phyloP scores from a whole-genome alignment of 495 filamentous ascomycete genomes.

The Aspergillus heteromorphus region DNA sequence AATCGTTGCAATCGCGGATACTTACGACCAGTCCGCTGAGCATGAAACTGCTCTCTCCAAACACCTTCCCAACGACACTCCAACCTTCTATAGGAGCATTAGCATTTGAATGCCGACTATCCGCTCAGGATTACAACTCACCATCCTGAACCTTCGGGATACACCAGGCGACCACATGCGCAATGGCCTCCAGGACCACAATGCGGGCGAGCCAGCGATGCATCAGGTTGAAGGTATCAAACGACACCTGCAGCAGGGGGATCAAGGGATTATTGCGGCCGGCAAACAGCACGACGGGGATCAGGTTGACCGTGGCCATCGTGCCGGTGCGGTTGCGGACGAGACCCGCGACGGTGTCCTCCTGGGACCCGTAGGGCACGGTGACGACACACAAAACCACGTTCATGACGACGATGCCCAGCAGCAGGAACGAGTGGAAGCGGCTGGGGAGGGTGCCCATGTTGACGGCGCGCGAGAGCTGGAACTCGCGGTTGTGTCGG shows the following conservation, averaged over 20 bases:
- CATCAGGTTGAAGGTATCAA: slow-evolving; percentile 73
- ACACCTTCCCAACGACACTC: slow-evolving; percentile 43
- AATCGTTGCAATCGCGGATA: not conserved
- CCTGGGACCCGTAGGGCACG: slow-evolving; percentile 50
- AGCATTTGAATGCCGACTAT: too few species aligned
- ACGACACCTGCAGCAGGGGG: slow-evolving; percentile 58
- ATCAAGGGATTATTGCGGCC: slow-evolving; percentile 69
- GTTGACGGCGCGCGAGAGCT: slow-evolving; percentile 69
- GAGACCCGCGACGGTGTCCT: slow-evolving; percentile 41
- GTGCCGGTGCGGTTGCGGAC: slow-evolving; percentile 72
- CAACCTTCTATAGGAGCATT: slow-evolving; percentile 48
- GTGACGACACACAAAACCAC: slow-evolving; percentile 70
- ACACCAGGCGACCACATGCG: slow-evolving; percentile 60
- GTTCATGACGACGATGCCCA: slow-evolving; percentile 69
- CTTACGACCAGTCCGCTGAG: slow-evolving; percentile 50
- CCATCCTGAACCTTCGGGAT: slow-evolving; percentile 60
- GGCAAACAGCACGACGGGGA: slow-evolving; percentile 64
- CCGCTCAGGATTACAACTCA: slow-evolving; percentile 16
- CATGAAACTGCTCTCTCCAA: slow-evolving; percentile 53
- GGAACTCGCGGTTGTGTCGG: slow-evolving; percentile 83
- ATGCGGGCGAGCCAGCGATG: slow-evolving; percentile 78
- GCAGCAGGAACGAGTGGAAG: slow-evolving; percentile 69
- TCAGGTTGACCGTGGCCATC: slow-evolving; percentile 72
- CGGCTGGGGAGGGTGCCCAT: slow-evolving; percentile 83
- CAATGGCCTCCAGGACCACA: slow-evolving; percentile 58